Conservation (phyloP, 208 protist species). For the Lotmaria passim region DNA sequence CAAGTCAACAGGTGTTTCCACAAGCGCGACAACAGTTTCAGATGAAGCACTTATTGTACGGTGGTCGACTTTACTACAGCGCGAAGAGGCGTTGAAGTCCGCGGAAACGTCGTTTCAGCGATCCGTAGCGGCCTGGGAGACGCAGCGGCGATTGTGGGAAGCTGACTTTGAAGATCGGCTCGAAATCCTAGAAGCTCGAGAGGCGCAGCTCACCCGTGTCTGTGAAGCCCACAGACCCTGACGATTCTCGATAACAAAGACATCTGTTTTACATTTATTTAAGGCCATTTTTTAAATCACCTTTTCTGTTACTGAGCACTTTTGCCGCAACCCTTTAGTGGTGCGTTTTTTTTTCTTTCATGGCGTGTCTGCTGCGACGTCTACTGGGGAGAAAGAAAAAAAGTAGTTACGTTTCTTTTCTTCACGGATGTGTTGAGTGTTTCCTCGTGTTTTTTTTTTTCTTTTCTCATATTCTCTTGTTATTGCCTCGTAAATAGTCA, state of each 20-base stretch:
- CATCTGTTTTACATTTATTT: no score
- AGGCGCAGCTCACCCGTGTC: not conserved
- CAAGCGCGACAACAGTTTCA: no score
- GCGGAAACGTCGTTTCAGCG: not conserved
- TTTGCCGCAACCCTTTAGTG: no score
- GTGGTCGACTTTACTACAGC: not conserved
- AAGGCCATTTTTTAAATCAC: no score
- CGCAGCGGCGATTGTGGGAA: constrained; percentile 19
- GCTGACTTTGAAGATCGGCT: constrained; percentile 15
- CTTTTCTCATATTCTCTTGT: not conserved
- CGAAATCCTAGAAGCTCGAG: constrained; percentile 8
- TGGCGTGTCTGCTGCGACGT: no score
- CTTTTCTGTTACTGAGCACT: no score
- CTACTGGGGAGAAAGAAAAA: no score
- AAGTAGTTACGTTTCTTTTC: not conserved
- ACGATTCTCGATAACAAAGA: no score
- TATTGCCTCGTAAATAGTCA: not conserved
- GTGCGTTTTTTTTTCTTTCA: no score
- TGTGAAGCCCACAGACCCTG: not conserved
- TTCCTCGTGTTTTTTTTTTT: no score
- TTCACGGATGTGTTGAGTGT: not conserved
- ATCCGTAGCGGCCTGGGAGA: constrained; percentile 19
- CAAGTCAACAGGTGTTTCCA: no score
- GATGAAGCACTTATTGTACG: not conserved
- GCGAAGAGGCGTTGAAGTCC: not conserved